A percentile compares a stretch with the other conserved stretches of the same genome.
Evolutionary conservation across 108 stramenopile species (phyloP).

Genomic region (Discostella stelligeroides): DNA sequence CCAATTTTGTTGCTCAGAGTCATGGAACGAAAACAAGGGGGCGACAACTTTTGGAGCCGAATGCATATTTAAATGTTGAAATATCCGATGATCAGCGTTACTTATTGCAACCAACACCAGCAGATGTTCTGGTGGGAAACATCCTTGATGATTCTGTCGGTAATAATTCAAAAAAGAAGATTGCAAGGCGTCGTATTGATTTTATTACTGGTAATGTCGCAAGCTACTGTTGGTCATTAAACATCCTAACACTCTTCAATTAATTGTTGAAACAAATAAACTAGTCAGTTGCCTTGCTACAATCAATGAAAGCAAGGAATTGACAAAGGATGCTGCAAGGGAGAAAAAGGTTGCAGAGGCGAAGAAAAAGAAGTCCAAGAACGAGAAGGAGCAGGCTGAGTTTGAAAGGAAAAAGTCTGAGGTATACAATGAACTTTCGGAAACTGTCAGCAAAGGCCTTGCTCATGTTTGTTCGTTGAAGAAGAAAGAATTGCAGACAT

Average conservation of each 20-base stretch:
- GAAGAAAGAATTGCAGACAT: neutral
- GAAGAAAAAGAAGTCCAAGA: constrained; percentile 1
- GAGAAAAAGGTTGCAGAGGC: neutral
- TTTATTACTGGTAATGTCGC: constrained; percentile 17
- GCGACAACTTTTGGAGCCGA: no score
- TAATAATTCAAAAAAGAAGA: constrained; percentile 5
- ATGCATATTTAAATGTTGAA: constrained; percentile 7
- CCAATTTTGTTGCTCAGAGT: no score
- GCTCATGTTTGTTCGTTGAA: no score
- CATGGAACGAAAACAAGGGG: no score
- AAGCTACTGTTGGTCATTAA: constrained; percentile 5
- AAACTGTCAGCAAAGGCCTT: neutral
- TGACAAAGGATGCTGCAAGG: constrained; percentile 9
- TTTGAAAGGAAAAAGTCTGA: neutral
- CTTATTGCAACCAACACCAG: constrained; percentile 8
- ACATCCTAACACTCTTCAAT: neutral
- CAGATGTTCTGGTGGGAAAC: constrained; percentile 8
- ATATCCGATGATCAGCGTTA: constrained; percentile 4
- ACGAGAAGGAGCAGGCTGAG: neutral
- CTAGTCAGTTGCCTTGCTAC: neutral
- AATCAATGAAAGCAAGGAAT: neutral
- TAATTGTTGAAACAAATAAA: neutral
- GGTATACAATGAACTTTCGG: neutral
- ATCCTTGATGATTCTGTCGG: constrained; percentile 8
- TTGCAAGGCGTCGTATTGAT: constrained; percentile 12